A percentile compares a stretch with the other conserved stretches of the same genome.
These are phyloP conservation scores for Penicillium palitans DNA, from an alignment of 2,329 filamentous ascomycete species.

Conservation along the genomic window DNA sequence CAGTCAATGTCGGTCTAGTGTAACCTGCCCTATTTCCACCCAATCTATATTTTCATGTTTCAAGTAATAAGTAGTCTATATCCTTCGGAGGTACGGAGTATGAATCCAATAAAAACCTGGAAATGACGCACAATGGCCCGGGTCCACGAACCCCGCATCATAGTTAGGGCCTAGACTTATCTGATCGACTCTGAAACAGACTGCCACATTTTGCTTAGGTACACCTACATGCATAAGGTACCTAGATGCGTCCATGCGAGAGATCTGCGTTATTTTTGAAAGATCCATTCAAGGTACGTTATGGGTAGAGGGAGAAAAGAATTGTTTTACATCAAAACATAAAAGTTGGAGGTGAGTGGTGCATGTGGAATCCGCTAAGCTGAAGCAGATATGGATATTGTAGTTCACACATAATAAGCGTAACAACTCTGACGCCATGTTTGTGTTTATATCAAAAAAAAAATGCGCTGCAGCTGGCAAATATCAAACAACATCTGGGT, in stretches of 20 bases:
- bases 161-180: slow-evolving; percentile 10
- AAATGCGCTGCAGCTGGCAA: too few species aligned
- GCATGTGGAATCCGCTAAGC: not conserved
- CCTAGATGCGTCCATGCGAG: not conserved
- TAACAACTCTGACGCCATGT: too few species aligned
- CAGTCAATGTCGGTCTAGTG: not conserved
- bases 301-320: not conserved
- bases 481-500: not conserved
- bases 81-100: not conserved
- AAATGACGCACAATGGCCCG: slow-evolving; percentile 2
- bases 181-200: slow-evolving; percentile 9
- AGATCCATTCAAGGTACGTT: not conserved
- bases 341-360: not conserved
- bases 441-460: not conserved
- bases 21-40: not conserved
- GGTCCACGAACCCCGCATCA: slow-evolving; percentile 4
- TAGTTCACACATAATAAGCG: not conserved
- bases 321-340: not conserved
- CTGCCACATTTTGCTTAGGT: not conserved
- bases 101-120: not conserved
- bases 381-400: not conserved
- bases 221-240: not conserved
- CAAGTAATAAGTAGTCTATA: not conserved
- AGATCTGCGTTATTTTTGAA: not conserved
- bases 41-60: not conserved